Evolutionary conservation across 2,329 filamentous ascomycete species (phyloP).

Genomic region (Pyricularia sp.): DNA sequence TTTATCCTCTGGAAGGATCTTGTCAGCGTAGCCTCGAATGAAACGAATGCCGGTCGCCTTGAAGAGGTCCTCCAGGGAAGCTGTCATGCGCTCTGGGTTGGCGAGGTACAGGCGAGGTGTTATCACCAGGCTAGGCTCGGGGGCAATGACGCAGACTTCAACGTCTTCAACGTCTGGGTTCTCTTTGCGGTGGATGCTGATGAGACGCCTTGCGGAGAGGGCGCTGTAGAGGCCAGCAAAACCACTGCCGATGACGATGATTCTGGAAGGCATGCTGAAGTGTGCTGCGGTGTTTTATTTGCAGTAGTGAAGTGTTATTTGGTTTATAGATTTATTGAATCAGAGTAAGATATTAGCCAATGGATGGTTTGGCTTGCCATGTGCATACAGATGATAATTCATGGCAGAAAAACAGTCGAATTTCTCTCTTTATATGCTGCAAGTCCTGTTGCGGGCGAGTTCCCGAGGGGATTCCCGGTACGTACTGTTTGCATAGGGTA

Average conservation of each 20-base stretch:
- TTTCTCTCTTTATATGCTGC: background rate
- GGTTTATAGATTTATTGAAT: background rate
- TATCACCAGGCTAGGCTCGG: conserved; percentile 20
- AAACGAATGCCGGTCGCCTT: conserved; percentile 17
- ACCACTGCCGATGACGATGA: background rate
- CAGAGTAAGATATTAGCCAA: too few relatives aligned
- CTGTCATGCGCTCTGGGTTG: conserved; percentile 16
- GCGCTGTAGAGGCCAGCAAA: conserved; percentile 20
- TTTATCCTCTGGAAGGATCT: conserved; percentile 7
- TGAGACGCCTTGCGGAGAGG: conserved; percentile 22
- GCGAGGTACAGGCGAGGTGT: conserved; percentile 25
- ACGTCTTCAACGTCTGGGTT: conserved; percentile 10
- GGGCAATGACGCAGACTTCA: conserved; percentile 22
- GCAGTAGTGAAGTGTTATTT: background rate
- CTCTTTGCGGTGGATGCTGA: conserved; percentile 10
- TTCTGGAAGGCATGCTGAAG: background rate
- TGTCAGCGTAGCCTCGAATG: conserved; percentile 14
- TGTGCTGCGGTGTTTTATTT: background rate
- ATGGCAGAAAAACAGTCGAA: background rate
- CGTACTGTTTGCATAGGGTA: background rate
- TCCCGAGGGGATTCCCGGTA: background rate
- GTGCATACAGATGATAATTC: too few relatives aligned
- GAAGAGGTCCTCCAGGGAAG: conserved; percentile 16
- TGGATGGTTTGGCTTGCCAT: too few relatives aligned
- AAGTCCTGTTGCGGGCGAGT: background rate